These are phyloP conservation scores for Colletotrichum magnum DNA, from an alignment of 2,329 filamentous ascomycete genomes.

Conservation along the genomic window DNA sequence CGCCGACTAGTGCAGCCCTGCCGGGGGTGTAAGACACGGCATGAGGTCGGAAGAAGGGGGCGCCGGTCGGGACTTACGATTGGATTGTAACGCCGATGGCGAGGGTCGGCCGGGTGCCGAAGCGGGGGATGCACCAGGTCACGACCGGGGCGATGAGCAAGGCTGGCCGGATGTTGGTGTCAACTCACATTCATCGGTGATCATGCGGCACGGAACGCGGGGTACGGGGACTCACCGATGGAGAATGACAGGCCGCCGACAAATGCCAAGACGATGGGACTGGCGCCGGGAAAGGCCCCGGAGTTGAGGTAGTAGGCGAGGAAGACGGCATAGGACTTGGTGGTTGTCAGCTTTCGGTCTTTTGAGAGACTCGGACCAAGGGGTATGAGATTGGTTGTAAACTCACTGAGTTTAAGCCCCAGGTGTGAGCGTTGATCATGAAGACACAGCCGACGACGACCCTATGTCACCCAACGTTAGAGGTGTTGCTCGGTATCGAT, in stretches of 20 bases:
- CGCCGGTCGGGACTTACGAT: constrained; percentile 49
- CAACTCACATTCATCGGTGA: too few species aligned
- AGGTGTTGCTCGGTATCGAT: background rate
- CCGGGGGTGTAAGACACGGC: background rate
- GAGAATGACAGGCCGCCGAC: constrained; percentile 80
- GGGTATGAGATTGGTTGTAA: background rate
- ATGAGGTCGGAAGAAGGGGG: background rate
- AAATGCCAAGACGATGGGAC: constrained; percentile 79
- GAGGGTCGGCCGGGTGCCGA: constrained; percentile 75
- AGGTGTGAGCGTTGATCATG: constrained; percentile 78
- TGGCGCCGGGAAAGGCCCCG: constrained; percentile 73
- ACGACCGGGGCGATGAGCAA: constrained; percentile 78
- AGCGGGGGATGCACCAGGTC: constrained; percentile 71
- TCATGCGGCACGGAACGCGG: constrained; percentile 12
- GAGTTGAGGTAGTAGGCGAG: constrained; percentile 70
- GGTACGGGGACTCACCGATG: constrained; percentile 51
- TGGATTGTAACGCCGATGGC: constrained; percentile 76
- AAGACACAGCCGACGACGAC: constrained; percentile 69
- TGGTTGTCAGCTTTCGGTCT: constrained; percentile 12
- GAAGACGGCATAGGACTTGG: constrained; percentile 69
- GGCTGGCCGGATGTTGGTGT: constrained; percentile 57
- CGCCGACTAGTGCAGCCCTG: constrained; percentile 72
- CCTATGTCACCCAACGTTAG: constrained; percentile 46
- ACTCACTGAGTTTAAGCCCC: constrained; percentile 78
- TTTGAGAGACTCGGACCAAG: background rate